phyloP scores from a whole-genome alignment of 495 filamentous ascomycete genomes.

The Lophiostoma macrostomum region DNA sequence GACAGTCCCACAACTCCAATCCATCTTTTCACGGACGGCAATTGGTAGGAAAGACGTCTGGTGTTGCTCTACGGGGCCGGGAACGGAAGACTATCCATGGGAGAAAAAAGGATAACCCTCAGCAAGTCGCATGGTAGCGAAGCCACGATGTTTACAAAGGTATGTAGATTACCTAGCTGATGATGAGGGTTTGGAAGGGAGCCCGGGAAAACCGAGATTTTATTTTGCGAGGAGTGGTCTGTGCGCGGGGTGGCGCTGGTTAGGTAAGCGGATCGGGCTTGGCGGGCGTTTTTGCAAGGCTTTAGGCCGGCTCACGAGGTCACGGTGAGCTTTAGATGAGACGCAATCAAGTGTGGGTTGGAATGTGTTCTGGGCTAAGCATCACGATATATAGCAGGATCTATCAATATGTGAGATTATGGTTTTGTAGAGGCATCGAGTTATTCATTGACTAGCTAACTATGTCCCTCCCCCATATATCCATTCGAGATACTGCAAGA shows the following conservation, averaged over 20 bases:
- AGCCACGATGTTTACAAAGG: slow-evolving; percentile 46
- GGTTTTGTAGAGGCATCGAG: slow-evolving; percentile 9
- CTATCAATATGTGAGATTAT: no score
- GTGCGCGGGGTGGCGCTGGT: background rate
- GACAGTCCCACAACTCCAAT: slow-evolving; percentile 54
- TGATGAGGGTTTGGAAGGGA: slow-evolving; percentile 44
- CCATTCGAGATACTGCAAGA: no score
- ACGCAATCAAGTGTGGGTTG: no score
- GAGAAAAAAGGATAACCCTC: slow-evolving; percentile 49
- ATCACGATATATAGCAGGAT: no score
- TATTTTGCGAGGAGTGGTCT: slow-evolving; percentile 11
- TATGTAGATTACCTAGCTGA: slow-evolving; percentile 47
- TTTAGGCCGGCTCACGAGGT: no score
- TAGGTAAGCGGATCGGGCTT: no score
- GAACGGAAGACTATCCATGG: slow-evolving; percentile 55
- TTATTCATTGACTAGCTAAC: slow-evolving; percentile 19
- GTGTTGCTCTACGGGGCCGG: slow-evolving; percentile 50
- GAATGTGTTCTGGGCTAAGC: no score
- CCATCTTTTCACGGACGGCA: slow-evolving; percentile 43
- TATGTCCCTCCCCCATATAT: slow-evolving; percentile 8
- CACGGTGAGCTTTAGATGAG: no score
- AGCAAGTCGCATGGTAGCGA: slow-evolving; percentile 52
- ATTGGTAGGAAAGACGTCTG: slow-evolving; percentile 44
- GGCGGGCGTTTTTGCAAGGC: no score
- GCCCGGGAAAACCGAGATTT: slow-evolving; percentile 12